phyloP scores from a whole-genome alignment of 495 filamentous ascomycete species.

The Aspergillus carlsbadensis region DNA sequence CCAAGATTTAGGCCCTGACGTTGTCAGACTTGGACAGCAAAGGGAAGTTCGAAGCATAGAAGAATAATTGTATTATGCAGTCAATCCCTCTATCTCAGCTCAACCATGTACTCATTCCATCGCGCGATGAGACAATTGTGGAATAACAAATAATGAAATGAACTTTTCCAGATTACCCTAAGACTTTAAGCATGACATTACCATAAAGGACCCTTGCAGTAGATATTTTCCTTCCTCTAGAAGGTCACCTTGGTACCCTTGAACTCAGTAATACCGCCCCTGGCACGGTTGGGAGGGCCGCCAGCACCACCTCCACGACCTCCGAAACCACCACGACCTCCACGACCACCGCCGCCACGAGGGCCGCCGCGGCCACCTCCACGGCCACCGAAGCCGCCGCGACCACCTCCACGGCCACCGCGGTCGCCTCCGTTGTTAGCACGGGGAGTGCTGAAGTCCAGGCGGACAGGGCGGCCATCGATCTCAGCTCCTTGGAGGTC shows the following conservation, averaged over 20 bases:
- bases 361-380: slow-evolving; percentile 51
- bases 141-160: neutral
- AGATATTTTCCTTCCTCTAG: slow-evolving; percentile 43
- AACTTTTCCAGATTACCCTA: slow-evolving; percentile 12
- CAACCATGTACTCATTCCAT: neutral
- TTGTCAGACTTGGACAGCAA: neutral
- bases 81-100: slow-evolving; percentile 5
- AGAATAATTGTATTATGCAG: slow-evolving; percentile 2
- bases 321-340: slow-evolving; percentile 56
- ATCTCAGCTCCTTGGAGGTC: slow-evolving; percentile 74
- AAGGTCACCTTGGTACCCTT: slow-evolving; percentile 92
- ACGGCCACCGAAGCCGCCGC: slow-evolving; percentile 54
- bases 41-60: neutral
- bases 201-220: neutral
- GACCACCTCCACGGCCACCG: slow-evolving; percentile 49
- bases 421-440: slow-evolving; percentile 56
- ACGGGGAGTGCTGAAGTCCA: slow-evolving; percentile 85
- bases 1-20: neutral
- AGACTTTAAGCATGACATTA: slow-evolving; percentile 2
- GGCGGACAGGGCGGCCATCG: slow-evolving; percentile 75
- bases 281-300: slow-evolving; percentile 54
- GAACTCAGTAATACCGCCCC: slow-evolving; percentile 80
- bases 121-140: neutral
- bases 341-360: slow-evolving; percentile 50
- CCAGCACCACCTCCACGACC: slow-evolving; percentile 45